Evolutionary conservation across 169 alveolate species (phyloP).

Genomic region (Theileria orientalis): DNA sequence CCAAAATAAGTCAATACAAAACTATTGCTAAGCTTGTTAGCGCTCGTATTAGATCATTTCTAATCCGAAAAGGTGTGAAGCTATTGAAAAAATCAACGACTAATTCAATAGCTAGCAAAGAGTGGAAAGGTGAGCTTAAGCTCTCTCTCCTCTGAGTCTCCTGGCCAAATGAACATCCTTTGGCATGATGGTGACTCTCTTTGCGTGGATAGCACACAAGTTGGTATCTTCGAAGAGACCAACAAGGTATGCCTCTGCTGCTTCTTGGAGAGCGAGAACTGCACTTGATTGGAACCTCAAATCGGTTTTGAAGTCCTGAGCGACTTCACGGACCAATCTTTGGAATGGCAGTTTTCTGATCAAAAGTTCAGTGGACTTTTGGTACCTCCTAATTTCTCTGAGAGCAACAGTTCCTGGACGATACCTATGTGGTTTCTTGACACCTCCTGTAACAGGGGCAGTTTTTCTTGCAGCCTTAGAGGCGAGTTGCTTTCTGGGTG

Average conservation of each 20-base stretch:
- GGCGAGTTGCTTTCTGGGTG: slow-evolving; percentile 95
- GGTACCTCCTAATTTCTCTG: slow-evolving; percentile 97
- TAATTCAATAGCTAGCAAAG: slow-evolving; percentile 11
- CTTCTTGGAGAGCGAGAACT: slow-evolving; percentile 98
- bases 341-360: slow-evolving; percentile 98
- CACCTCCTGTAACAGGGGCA: slow-evolving; percentile 90
- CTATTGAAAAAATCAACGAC: background rate
- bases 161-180: slow-evolving; percentile 98
- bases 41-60: background rate
- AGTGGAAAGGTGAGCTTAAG: slow-evolving; percentile 63
- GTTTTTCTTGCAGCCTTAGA: slow-evolving; percentile 95
- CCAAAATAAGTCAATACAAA: slow-evolving; percentile 61
- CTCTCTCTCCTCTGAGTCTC: slow-evolving; percentile 97
- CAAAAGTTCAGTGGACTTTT: slow-evolving; percentile 95
- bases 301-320: slow-evolving; percentile 96
- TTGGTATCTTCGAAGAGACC: slow-evolving; percentile 99
- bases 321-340: slow-evolving; percentile 96
- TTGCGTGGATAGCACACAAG: slow-evolving; percentile 99
- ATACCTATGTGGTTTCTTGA: slow-evolving; percentile 93
- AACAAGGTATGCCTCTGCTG: slow-evolving; percentile 98
- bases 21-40: slow-evolving; percentile 19
- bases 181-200: slow-evolving; percentile 99
- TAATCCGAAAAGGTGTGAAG: too few relatives aligned
- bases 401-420: slow-evolving; percentile 99
- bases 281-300: slow-evolving; percentile 98